phyloP scores from a whole-genome alignment of 1,284 basidiomycete species.

The Malassezia pachydermatis region DNA sequence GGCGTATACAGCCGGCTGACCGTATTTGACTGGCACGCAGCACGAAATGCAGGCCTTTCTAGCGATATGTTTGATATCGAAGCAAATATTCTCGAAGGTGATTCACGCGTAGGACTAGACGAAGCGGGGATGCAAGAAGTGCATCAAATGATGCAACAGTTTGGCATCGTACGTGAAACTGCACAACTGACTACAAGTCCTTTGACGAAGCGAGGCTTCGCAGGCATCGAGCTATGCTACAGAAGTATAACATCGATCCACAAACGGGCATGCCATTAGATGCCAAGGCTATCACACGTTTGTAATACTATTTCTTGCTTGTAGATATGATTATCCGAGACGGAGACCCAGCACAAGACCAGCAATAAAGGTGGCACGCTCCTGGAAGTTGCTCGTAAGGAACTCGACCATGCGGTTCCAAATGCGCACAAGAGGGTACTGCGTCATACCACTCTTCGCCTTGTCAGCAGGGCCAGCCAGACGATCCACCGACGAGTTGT shows the following conservation, averaged over 20 bases:
- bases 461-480: conserved; percentile 52
- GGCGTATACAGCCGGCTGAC: neutral
- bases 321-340: conserved; percentile 48
- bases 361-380: conserved; percentile 53
- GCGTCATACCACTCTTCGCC: conserved; percentile 8
- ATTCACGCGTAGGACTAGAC: conserved; percentile 32
- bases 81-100: conserved; percentile 31
- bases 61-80: conserved; percentile 37
- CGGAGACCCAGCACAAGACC: conserved; percentile 52
- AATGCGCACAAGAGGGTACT: conserved; percentile 50
- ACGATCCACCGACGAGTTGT: conserved; percentile 64
- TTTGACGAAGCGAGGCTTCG: conserved; percentile 43
- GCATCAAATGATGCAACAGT: conserved; percentile 30
- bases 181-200: conserved; percentile 14
- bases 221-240: conserved; percentile 31
- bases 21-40: conserved; percentile 25
- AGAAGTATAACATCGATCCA: conserved; percentile 37
- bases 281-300: conserved; percentile 34
- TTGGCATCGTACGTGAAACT: conserved; percentile 23
- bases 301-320: conserved; percentile 10
- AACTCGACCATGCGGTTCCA: conserved; percentile 71
- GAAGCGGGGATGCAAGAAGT: conserved; percentile 31
- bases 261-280: conserved; percentile 40
- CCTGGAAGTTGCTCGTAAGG: conserved; percentile 84
- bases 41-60: conserved; percentile 24